Percentiles rank a stretch among this genome's conserved stretches.
Conservation (phyloP, 2,329 filamentous ascomycete genomes). For the Botrytis galanthina region DNA sequence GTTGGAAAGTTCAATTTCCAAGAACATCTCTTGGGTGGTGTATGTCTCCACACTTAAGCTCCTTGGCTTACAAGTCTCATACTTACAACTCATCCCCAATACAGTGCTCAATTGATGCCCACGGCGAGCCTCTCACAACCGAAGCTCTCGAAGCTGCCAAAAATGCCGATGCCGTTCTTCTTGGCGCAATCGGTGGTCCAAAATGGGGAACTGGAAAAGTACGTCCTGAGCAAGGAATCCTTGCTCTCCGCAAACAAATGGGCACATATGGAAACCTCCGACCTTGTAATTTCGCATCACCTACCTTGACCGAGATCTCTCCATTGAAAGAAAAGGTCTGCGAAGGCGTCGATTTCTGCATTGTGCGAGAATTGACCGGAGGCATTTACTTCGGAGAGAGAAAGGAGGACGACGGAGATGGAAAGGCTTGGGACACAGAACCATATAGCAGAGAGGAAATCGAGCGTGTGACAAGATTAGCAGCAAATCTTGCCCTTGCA, state of each 20-base stretch:
- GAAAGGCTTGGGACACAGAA: constrained; percentile 78
- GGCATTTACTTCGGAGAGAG: constrained; percentile 95
- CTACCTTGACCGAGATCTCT: constrained; percentile 77
- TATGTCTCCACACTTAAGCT: constrained; percentile 43
- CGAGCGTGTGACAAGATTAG: constrained; percentile 81
- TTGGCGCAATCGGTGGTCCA: constrained; percentile 93
- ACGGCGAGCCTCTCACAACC: constrained; percentile 75
- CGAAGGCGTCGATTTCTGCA: constrained; percentile 84
- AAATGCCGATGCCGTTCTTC: constrained; percentile 81
- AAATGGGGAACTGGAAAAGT: constrained; percentile 90
- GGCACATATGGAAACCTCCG: constrained; percentile 92
- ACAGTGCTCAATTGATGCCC: constrained; percentile 84
- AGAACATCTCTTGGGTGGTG: constrained; percentile 86
- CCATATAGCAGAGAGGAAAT: constrained; percentile 83
- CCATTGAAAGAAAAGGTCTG: constrained; percentile 85
- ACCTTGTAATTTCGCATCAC: constrained; percentile 92
- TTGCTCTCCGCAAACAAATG: constrained; percentile 90
- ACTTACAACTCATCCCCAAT: background rate
- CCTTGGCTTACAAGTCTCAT: background rate
- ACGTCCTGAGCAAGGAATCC: constrained; percentile 88
- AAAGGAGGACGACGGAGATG: constrained; percentile 73
- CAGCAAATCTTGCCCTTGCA: constrained; percentile 75
- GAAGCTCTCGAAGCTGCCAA: constrained; percentile 81
- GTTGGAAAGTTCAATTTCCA: constrained; percentile 78
- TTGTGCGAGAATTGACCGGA: constrained; percentile 87